Conservation (phyloP, 257 asterid species). For the Ilex aquifolium region DNA sequence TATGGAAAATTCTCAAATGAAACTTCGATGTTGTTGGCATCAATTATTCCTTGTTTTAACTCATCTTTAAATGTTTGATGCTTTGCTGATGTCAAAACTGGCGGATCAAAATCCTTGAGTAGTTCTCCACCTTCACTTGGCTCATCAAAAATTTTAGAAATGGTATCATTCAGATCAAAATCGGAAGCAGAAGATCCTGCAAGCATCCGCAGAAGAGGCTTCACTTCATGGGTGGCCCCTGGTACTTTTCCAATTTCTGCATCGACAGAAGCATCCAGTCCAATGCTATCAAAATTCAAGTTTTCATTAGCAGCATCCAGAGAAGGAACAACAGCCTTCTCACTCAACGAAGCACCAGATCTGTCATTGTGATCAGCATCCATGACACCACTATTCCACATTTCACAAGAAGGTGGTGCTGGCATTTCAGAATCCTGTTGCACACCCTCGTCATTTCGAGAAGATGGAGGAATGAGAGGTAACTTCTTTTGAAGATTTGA, state of each 20-base stretch:
- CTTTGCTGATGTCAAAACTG: constrained; percentile 48
- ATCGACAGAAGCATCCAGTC: constrained; percentile 27
- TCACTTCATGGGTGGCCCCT: constrained; percentile 43
- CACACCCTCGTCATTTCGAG: constrained; percentile 42
- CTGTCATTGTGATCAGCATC: constrained; percentile 43
- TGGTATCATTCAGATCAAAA: constrained; percentile 45
- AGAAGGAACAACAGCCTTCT: constrained; percentile 37
- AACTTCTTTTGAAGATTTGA: constrained; percentile 51
- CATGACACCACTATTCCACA: constrained; percentile 36
- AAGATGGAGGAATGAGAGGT: constrained; percentile 51
- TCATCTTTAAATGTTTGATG: constrained; percentile 67
- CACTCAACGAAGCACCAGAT: constrained; percentile 29
- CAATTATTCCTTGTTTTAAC: constrained; percentile 54
- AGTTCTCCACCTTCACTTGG: constrained; percentile 43
- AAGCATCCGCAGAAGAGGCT: constrained; percentile 46
- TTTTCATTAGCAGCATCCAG: constrained; percentile 37
- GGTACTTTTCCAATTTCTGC: constrained; percentile 44
- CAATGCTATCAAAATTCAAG: constrained; percentile 22
- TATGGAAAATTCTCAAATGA: constrained; percentile 81
- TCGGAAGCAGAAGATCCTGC: constrained; percentile 42
- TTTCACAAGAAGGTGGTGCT: constrained; percentile 55
- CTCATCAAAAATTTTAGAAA: constrained; percentile 48
- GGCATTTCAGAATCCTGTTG: constrained; percentile 47
- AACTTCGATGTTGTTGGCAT: constrained; percentile 48
- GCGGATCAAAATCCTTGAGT: constrained; percentile 48